Conservation (phyloP, 371 early-diverging fungal species). For the Circinella umbellata region DNA sequence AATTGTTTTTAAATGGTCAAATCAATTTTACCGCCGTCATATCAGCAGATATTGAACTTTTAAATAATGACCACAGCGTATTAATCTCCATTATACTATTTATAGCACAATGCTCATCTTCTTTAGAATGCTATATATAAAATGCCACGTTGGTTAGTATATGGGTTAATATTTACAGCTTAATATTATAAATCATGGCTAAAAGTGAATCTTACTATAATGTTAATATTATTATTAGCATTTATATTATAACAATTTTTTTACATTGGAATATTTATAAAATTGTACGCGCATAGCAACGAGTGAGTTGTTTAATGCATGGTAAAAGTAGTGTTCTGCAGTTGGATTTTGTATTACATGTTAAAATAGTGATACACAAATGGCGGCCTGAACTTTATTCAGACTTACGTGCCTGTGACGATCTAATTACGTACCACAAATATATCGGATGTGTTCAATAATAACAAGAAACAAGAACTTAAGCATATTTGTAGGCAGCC, state of each 20-base stretch:
- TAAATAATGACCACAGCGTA: background rate
- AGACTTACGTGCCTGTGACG: background rate
- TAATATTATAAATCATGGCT: too few species aligned
- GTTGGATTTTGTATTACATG: background rate
- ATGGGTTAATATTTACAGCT: too few species aligned
- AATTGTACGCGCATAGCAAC: background rate
- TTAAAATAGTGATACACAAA: background rate
- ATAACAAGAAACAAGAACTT: too few species aligned
- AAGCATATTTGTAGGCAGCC: background rate
- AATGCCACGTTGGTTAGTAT: background rate
- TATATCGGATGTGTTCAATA: too few species aligned
- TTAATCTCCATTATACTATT: background rate
- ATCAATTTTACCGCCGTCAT: background rate
- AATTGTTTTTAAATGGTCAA: background rate
- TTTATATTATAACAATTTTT: too few species aligned
- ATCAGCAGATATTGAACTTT: background rate
- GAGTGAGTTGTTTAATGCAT: background rate
- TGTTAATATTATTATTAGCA: too few species aligned
- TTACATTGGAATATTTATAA: too few species aligned
- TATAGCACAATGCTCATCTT: background rate
- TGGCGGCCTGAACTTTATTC: background rate
- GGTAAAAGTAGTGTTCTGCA: background rate
- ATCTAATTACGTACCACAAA: background rate
- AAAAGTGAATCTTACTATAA: too few species aligned
- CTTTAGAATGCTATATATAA: background rate